A percentile compares a stretch with the other conserved stretches of the same genome.
Evolutionary conservation across 192 early-diverging fungal genomes (phyloP).

Genomic region (Backusella parvicylindrica): DNA sequence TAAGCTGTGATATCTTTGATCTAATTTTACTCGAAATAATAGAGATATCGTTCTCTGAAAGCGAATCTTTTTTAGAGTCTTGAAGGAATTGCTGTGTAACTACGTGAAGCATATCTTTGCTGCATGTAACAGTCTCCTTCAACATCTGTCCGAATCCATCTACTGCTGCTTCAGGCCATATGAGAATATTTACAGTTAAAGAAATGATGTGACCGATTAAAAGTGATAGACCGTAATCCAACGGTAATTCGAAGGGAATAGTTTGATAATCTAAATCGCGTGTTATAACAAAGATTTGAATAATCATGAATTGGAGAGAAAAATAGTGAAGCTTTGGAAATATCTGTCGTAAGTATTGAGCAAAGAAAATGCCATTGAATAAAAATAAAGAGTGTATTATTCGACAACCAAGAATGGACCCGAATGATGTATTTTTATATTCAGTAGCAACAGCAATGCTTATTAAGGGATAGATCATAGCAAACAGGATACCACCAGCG

Average conservation of each 20-base stretch:
- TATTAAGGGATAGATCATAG: conserved; percentile 33
- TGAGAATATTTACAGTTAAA: conserved; percentile 34
- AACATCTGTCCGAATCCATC: conserved; percentile 39
- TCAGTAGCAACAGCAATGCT: conserved; percentile 26
- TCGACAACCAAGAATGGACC: conserved; percentile 29
- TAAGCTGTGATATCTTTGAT: conserved; percentile 23
- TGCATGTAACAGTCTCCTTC: conserved; percentile 26
- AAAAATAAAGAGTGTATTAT: conserved; percentile 39
- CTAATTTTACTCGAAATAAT: conserved; percentile 14
- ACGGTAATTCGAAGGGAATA: conserved; percentile 4
- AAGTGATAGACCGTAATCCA: conserved; percentile 36
- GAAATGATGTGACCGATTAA: conserved; percentile 39
- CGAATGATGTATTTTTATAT: conserved; percentile 25
- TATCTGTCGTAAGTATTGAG: conserved; percentile 32
- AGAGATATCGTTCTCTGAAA: conserved; percentile 11
- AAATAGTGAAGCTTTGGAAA: conserved; percentile 44
- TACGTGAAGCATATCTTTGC: conserved; percentile 31
- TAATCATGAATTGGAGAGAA: conserved; percentile 43
- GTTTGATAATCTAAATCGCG: conserved; percentile 3
- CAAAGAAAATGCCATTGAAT: conserved; percentile 39
- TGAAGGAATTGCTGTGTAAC: conserved; percentile 29
- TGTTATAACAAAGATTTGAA: conserved; percentile 40
- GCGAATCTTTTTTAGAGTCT: conserved; percentile 12
- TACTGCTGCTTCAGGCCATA: conserved; percentile 53
- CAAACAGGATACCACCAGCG: conserved; percentile 33